These are phyloP conservation scores for Hysterium pulicare DNA, from an alignment of 2,329 filamentous ascomycete genomes.

Conservation along the genomic window DNA sequence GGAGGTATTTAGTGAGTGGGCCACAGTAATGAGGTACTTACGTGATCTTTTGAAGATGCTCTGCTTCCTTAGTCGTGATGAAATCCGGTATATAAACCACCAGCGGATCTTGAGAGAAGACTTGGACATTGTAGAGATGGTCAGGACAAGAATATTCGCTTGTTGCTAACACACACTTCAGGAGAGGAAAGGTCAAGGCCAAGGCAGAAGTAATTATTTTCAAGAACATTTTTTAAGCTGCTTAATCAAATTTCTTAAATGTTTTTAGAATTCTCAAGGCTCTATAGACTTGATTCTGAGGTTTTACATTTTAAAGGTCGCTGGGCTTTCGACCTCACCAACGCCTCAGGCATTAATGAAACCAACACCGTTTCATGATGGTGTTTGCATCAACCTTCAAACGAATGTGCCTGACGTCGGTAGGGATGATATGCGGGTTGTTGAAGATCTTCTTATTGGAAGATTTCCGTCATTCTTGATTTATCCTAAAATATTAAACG, in stretches of 20 bases:
- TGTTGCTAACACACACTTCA: neutral
- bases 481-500: too few species aligned
- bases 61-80: slow-evolving; percentile 47
- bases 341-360: neutral
- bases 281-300: too few species aligned
- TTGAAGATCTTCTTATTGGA: neutral
- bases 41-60: slow-evolving; percentile 50
- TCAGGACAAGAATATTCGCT: slow-evolving; percentile 28
- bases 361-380: neutral
- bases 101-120: slow-evolving; percentile 53
- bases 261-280: too few species aligned
- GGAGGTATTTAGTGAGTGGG: neutral
- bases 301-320: too few species aligned
- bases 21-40: slow-evolving; percentile 29
- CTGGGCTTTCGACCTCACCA: neutral
- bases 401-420: neutral
- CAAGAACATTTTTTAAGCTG: neutral
- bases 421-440: neutral
- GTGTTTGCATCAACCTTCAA: neutral
- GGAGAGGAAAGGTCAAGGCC: neutral
- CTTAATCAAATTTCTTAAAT: neutral
- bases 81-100: slow-evolving; percentile 57
- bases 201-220: neutral
- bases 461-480: slow-evolving; percentile 1
- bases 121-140: slow-evolving; percentile 41